Conservation (phyloP, 106 monocot species). For the Platanthera zijinensis region DNA sequence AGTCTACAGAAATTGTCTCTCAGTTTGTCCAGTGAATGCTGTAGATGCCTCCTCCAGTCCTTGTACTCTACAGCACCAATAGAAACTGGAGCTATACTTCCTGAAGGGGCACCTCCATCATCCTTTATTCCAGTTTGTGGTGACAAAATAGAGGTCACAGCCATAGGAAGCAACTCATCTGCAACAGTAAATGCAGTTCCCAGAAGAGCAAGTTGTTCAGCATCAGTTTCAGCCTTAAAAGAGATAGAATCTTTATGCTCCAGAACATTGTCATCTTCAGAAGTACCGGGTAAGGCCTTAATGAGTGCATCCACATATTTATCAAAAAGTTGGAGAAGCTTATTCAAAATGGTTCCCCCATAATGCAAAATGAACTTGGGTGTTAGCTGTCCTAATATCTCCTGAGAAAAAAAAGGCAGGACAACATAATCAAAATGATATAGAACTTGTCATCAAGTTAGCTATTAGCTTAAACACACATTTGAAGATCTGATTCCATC, state of each 20-base stretch:
- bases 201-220: constrained; percentile 74
- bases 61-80: constrained; percentile 49
- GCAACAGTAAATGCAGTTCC: constrained; percentile 85
- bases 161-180: constrained; percentile 75
- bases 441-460: not conserved
- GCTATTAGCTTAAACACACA: not conserved
- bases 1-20: constrained; percentile 89
- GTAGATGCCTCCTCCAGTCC: constrained; percentile 81
- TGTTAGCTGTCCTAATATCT: constrained; percentile 77
- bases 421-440: not conserved
- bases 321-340: constrained; percentile 70
- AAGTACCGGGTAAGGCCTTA: constrained; percentile 59
- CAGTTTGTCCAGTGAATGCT: constrained; percentile 78
- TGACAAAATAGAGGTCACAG: constrained; percentile 50
- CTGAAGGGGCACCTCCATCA: constrained; percentile 21
- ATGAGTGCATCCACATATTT: constrained; percentile 69
- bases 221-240: constrained; percentile 77
- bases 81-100: constrained; percentile 18
- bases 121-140: constrained; percentile 44
- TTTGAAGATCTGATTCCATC: not conserved
- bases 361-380: constrained; percentile 68
- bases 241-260: constrained; percentile 46
- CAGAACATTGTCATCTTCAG: constrained; percentile 63
- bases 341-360: constrained; percentile 68
- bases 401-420: constrained; percentile 40